Conservation (phyloP, 1,139 yeast species). For the Hansenula sp. region DNA sequence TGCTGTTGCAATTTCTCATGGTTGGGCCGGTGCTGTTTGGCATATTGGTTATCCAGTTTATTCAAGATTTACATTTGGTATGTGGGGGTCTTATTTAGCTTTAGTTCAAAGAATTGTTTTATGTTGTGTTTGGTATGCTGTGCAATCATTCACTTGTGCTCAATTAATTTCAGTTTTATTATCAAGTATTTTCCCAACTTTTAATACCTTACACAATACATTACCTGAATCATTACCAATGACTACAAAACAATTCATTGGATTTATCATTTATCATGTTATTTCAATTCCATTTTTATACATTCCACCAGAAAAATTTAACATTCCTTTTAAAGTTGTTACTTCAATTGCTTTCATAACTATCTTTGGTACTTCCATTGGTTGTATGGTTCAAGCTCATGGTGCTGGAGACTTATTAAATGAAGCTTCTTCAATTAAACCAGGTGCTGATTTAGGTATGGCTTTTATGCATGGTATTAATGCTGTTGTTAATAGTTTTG, state of each 20-base stretch:
- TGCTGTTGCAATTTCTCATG: constrained; percentile 27
- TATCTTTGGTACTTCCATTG: constrained; percentile 28
- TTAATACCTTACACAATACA: constrained; percentile 24
- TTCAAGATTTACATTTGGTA: constrained; percentile 32
- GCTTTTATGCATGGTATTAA: constrained; percentile 27
- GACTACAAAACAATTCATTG: constrained; percentile 25
- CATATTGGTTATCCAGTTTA: constrained; percentile 34
- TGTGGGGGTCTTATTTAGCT: constrained; percentile 30
- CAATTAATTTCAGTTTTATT: constrained; percentile 24
- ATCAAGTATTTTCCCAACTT: constrained; percentile 23
- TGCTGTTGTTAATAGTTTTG: constrained; percentile 29
- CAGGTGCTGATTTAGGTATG: constrained; percentile 29
- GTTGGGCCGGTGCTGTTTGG: constrained; percentile 31
- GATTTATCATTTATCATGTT: constrained; percentile 26
- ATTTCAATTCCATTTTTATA: constrained; percentile 25
- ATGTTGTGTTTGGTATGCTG: constrained; percentile 32
- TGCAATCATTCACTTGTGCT: constrained; percentile 29
- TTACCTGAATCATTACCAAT: constrained; percentile 25
- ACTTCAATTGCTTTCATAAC: constrained; percentile 27
- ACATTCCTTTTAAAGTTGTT: constrained; percentile 19
- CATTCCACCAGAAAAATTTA: constrained; percentile 21
- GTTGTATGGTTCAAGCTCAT: constrained; percentile 25
- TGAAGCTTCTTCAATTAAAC: constrained; percentile 11
- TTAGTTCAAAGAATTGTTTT: constrained; percentile 29
- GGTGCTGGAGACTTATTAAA: constrained; percentile 25